Conservation (phyloP, 768 basidiomycete species). For the Collybia sordida region DNA sequence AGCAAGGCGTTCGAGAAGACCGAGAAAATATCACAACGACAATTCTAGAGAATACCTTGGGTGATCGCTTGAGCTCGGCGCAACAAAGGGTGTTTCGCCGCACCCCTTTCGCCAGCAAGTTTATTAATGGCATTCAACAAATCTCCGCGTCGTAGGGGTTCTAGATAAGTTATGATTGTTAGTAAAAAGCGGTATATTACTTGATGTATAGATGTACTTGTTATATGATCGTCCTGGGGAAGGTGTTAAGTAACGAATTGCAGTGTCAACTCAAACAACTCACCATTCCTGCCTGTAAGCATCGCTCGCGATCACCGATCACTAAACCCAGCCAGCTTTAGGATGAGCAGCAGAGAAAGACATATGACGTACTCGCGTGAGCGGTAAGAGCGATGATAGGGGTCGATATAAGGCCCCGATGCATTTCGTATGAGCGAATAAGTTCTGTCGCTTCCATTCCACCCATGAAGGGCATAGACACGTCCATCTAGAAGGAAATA, state of each 20-base stretch:
- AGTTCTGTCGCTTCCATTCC: slow-evolving; percentile 97
- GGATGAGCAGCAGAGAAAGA: neutral
- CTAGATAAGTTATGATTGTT: slow-evolving; percentile 31
- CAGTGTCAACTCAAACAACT: slow-evolving; percentile 8
- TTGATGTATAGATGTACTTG: slow-evolving; percentile 47
- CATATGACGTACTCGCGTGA: slow-evolving; percentile 77
- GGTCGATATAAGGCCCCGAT: slow-evolving; percentile 55
- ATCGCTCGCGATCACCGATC: slow-evolving; percentile 70
- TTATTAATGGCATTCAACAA: slow-evolving; percentile 81
- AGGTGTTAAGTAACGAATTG: neutral
- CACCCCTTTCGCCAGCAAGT: slow-evolving; percentile 64
- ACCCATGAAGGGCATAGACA: slow-evolving; percentile 98
- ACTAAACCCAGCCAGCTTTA: slow-evolving; percentile 67
- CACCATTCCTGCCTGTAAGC: slow-evolving; percentile 50
- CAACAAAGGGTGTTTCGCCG: slow-evolving; percentile 32
- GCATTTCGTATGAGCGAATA: slow-evolving; percentile 64
- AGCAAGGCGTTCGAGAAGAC: too few relatives aligned
- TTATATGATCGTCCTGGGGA: slow-evolving; percentile 69
- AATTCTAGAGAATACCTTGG: slow-evolving; percentile 23
- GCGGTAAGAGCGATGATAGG: slow-evolving; percentile 98
- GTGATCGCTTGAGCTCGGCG: slow-evolving; percentile 13
- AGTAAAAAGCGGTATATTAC: neutral
- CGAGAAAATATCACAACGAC: too few relatives aligned
- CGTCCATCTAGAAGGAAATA: slow-evolving; percentile 74
- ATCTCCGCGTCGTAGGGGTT: slow-evolving; percentile 78